Percentiles rank a stretch among this genome's conserved stretches.
Conservation (phyloP, 108 stramenopile genomes). For the Nitzschia sp. region DNA sequence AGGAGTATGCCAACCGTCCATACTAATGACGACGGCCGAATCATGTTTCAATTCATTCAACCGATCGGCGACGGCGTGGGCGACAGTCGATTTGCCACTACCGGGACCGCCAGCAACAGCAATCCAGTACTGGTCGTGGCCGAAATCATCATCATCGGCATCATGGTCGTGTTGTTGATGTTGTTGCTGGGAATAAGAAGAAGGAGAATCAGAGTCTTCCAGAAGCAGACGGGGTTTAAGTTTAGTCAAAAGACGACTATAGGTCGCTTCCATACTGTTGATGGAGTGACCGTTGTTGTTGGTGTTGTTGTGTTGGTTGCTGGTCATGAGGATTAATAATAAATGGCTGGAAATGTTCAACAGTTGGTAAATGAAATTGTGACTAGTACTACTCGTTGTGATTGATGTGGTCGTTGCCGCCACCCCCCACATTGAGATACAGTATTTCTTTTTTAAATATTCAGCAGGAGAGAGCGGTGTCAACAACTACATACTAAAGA, state of each 20-base stretch:
- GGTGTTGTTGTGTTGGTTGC: background rate
- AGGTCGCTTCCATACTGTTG: background rate
- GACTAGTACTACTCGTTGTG: too few species aligned
- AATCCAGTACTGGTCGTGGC: conserved; percentile 17
- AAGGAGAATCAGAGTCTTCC: too few species aligned
- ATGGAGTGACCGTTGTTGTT: background rate
- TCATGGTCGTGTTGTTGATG: too few species aligned
- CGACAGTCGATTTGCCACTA: conserved; percentile 65
- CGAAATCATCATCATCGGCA: background rate
- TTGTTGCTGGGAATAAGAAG: too few species aligned
- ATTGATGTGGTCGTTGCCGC: too few species aligned
- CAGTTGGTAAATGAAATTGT: too few species aligned
- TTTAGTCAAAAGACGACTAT: background rate
- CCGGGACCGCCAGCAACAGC: conserved; percentile 72
- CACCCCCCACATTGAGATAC: too few species aligned
- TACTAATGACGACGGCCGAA: conserved; percentile 50
- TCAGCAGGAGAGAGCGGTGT: too few species aligned
- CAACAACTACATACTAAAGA: too few species aligned
- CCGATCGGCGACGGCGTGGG: conserved; percentile 35
- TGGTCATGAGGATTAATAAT: too few species aligned
- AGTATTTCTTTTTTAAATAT: too few species aligned
- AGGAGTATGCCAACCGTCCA: conserved; percentile 78
- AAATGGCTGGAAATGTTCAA: too few species aligned
- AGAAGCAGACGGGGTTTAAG: background rate
- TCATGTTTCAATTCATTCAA: conserved; percentile 27